phyloP scores from a whole-genome alignment of 345 rosid species.

The Salix viminalis region DNA sequence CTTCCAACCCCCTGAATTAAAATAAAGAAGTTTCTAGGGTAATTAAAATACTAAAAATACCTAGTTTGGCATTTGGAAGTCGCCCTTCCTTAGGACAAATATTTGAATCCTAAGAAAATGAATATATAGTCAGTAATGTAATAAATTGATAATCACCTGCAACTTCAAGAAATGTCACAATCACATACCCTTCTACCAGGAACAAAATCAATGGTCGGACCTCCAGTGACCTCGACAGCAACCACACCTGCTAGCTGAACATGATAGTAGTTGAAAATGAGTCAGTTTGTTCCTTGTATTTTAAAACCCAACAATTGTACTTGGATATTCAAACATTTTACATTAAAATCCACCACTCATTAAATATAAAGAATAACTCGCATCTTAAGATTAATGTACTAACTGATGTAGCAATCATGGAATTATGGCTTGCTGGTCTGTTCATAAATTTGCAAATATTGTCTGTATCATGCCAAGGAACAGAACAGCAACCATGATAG shows the following conservation, averaged over 20 bases:
- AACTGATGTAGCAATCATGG: not conserved
- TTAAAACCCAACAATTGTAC: not conserved
- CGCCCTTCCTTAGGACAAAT: conserved; percentile 71
- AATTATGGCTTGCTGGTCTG: not conserved
- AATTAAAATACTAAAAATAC: conserved; percentile 26
- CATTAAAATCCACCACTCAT: not conserved
- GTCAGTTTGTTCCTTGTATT: not conserved
- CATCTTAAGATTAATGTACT: not conserved
- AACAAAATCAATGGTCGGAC: conserved; percentile 72
- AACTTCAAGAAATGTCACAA: conserved; percentile 8
- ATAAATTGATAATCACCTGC: conserved; percentile 9
- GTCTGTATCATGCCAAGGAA: not conserved
- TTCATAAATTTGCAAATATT: not conserved
- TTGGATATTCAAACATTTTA: not conserved
- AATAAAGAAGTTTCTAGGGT: not conserved
- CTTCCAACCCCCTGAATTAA: not conserved
- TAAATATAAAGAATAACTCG: not conserved
- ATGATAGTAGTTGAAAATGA: not conserved
- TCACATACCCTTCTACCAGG: conserved; percentile 77
- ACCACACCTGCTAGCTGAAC: conserved; percentile 91
- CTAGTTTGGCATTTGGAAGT: conserved; percentile 85
- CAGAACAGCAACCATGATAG: not conserved
- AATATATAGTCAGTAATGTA: conserved; percentile 9
- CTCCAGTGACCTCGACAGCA: conserved; percentile 95
- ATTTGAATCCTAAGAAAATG: conserved; percentile 58